phyloP scores from a whole-genome alignment of 371 early-diverging fungal genomes.

The Mucor racemosus region DNA sequence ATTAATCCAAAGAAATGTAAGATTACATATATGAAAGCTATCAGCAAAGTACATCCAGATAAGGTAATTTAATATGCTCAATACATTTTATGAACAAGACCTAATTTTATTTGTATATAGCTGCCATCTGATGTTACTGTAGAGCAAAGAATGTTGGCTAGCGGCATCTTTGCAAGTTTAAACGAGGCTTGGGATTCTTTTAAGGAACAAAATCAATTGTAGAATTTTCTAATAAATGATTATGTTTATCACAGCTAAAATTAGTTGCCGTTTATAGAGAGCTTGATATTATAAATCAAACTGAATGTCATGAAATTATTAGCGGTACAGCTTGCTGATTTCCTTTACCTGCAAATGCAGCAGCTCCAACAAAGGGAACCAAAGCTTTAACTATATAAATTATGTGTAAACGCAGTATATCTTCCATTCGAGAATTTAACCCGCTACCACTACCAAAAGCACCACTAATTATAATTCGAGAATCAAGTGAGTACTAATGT shows the following conservation, averaged over 20 bases:
- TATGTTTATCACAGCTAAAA: background rate
- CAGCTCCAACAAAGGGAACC: too few relatives aligned
- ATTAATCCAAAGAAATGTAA: slow-evolving; percentile 89
- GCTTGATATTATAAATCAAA: too few relatives aligned
- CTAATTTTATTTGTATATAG: slow-evolving; percentile 28
- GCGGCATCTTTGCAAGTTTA: slow-evolving; percentile 81
- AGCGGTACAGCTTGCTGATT: too few relatives aligned
- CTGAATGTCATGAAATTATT: too few relatives aligned
- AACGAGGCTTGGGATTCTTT: slow-evolving; percentile 95
- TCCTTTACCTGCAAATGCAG: too few relatives aligned
- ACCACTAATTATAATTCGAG: too few relatives aligned
- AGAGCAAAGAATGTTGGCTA: slow-evolving; percentile 87
- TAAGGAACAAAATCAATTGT: slow-evolving; percentile 18
- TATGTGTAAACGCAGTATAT: too few relatives aligned
- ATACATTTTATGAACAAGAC: slow-evolving; percentile 7
- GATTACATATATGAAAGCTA: slow-evolving; percentile 91
- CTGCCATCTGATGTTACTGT: slow-evolving; percentile 62
- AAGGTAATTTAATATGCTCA: slow-evolving; percentile 60
- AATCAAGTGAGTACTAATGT: too few relatives aligned
- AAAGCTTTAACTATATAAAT: too few relatives aligned
- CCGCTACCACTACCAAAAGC: too few relatives aligned
- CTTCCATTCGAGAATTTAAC: too few relatives aligned
- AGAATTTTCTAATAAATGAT: slow-evolving; percentile 17
- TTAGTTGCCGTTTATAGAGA: too few relatives aligned
- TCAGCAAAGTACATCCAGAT: slow-evolving; percentile 94